phyloP scores from a whole-genome alignment of 106 monocot genomes.

The Dioscorea zingiberensis region DNA sequence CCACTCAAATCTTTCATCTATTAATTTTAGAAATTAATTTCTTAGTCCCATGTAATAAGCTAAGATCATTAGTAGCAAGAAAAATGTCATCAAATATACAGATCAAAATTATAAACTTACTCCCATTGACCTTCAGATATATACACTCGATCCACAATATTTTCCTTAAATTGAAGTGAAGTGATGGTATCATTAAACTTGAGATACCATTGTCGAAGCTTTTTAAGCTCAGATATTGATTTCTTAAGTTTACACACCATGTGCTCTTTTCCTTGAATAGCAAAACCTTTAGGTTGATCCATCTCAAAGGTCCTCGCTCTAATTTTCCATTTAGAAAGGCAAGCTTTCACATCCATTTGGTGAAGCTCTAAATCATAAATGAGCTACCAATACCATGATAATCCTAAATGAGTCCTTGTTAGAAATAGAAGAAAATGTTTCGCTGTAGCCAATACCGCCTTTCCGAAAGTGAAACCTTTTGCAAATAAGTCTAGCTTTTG shows the following conservation, averaged over 20 bases:
- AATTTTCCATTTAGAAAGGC: background rate
- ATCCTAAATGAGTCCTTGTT: background rate
- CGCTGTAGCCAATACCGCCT: background rate
- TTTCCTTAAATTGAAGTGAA: background rate
- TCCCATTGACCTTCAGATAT: background rate
- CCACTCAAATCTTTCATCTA: too few species aligned
- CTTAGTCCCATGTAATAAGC: too few species aligned
- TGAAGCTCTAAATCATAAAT: background rate
- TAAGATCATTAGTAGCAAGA: background rate
- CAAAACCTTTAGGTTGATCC: background rate
- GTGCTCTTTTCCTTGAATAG: background rate
- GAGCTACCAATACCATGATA: background rate
- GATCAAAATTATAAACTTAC: background rate
- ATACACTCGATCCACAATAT: constrained; percentile 1
- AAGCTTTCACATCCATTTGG: constrained; percentile 4
- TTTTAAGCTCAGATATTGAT: constrained; percentile 1
- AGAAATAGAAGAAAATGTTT: background rate
- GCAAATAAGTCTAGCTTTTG: background rate
- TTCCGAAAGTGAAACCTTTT: background rate
- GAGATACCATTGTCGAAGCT: background rate
- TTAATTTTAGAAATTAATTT: too few species aligned
- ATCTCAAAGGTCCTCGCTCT: background rate
- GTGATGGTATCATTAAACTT: too few species aligned
- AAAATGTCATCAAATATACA: constrained; percentile 1
- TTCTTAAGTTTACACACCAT: background rate